Base-by-base conservation (phyloP, 805 yeast genomes). In the Kluyveromyces aestuarii region DNA sequence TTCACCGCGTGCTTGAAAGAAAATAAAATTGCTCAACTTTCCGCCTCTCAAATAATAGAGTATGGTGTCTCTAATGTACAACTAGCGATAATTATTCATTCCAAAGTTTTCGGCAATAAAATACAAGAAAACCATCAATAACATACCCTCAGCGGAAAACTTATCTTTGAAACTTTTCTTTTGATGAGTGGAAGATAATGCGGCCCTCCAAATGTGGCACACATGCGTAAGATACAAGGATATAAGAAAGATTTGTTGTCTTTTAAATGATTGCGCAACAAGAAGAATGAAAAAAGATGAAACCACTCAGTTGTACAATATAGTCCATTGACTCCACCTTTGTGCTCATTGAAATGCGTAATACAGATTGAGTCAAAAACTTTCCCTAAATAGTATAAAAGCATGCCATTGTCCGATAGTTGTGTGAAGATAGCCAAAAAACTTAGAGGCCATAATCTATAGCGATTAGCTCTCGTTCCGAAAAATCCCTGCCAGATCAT, bases 301-400 rank as follows among this genome's bases (percentile, higher is more conserved):
- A 40, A 63, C 54, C 46, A 64, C 60, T 47, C 72, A 70, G 65
- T 76, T 75, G 61, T 68, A 76, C 49, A 73, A 62, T 72, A 70
- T 72, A 52, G 76, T 69, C 51, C 74, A 72, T 48, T 76, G 80
- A 58, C 77, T 77, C 58, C 76, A 71, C 45, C 72, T 60, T 48
- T 76, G 68, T 77, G 78, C 48, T 64, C 62, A 44, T 62, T 62
- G 25, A 69, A 63, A 16, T 67, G 68, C 43, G 75, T 74, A 55
- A 78, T 74, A 50, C 83, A 82, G 58, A 79, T 76, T 25, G 79
- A 72, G 50, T 63, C 58, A 53, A 79, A 68, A 14, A 79, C 82
- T 55, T 71, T 68, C 50, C 70, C 66, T 52, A 77, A 64, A 60
- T 76, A 76, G 68, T 75, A 76, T 4, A 78, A 72, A 27, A 75